These are phyloP conservation scores for Pseudocercospora macadamiae DNA, from an alignment of 2,329 filamentous ascomycete species.

Conservation along the genomic window DNA sequence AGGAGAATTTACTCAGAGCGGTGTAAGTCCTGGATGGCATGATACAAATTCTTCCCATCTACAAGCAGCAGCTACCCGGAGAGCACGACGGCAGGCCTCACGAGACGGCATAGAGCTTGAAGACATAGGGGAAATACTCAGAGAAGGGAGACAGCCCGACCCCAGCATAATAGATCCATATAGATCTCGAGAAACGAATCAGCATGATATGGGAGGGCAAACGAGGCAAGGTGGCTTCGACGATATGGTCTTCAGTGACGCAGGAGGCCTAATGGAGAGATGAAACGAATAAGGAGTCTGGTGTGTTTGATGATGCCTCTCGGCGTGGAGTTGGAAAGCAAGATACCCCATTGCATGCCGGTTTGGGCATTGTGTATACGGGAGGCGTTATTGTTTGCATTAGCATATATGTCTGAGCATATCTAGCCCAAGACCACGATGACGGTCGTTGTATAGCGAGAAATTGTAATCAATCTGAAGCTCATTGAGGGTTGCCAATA, in stretches of 20 bases:
- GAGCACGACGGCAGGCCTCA: background rate
- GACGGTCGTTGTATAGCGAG: background rate
- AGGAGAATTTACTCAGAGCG: background rate
- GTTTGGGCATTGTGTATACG: conserved; percentile 4
- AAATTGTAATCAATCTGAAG: too few relatives aligned
- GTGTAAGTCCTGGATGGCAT: background rate
- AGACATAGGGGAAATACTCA: conserved; percentile 26
- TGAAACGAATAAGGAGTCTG: conserved; percentile 1
- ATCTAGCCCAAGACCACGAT: background rate
- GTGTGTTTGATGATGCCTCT: background rate
- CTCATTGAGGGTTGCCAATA: too few relatives aligned
- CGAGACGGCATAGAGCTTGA: conserved; percentile 25
- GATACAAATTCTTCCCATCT: background rate
- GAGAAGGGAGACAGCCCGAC: conserved; percentile 11
- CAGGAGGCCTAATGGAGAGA: conserved; percentile 25
- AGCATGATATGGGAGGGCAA: background rate
- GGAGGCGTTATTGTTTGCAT: background rate
- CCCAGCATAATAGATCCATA: conserved; percentile 6
- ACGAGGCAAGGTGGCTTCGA: conserved; percentile 11
- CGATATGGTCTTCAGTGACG: conserved; percentile 29
- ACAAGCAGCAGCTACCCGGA: background rate
- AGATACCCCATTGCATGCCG: conserved; percentile 13
- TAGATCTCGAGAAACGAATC: background rate
- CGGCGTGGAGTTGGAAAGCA: conserved; percentile 3
- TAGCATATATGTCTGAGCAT: background rate